Evolutionary conservation across 2,329 filamentous ascomycete species (phyloP).

Genomic region (Monascus ruber): DNA sequence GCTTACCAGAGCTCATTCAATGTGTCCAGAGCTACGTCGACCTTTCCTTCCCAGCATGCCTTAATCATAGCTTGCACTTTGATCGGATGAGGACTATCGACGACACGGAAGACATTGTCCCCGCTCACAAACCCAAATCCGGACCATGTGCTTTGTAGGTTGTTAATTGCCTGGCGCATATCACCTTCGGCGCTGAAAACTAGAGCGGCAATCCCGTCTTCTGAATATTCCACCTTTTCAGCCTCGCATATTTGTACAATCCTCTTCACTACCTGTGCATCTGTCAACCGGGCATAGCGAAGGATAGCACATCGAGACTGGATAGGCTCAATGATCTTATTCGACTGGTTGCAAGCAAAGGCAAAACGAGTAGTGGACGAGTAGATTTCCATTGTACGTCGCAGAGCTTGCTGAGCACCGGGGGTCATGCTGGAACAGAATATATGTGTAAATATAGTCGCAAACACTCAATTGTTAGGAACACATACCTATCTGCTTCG

Average conservation of each 20-base stretch:
- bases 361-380: constrained; percentile 92
- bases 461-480: neutral
- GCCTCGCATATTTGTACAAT: constrained; percentile 86
- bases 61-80: constrained; percentile 99
- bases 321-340: constrained; percentile 98
- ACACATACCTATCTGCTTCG: constrained; percentile 67
- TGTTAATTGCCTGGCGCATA: constrained; percentile 99
- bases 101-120: constrained; percentile 95
- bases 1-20: constrained; percentile 76
- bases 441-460: neutral
- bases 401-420: constrained; percentile 86
- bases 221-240: constrained; percentile 79
- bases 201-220: constrained; percentile 88
- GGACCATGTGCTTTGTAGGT: constrained; percentile 82
- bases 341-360: constrained; percentile 96
- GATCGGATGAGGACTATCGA: constrained; percentile 92
- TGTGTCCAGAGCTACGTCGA: constrained; percentile 75
- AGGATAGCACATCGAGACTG: constrained; percentile 95
- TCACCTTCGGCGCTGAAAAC: constrained; percentile 97
- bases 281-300: constrained; percentile 82
- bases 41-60: constrained; percentile 82
- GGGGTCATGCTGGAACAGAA: constrained; percentile 62
- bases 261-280: constrained; percentile 82
- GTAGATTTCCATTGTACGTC: constrained; percentile 98
- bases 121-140: constrained; percentile 96